Percentiles rank a stretch among this genome's conserved stretches.
Conservation (phyloP, 441 rosid species). For the Populus hybrid region DNA sequence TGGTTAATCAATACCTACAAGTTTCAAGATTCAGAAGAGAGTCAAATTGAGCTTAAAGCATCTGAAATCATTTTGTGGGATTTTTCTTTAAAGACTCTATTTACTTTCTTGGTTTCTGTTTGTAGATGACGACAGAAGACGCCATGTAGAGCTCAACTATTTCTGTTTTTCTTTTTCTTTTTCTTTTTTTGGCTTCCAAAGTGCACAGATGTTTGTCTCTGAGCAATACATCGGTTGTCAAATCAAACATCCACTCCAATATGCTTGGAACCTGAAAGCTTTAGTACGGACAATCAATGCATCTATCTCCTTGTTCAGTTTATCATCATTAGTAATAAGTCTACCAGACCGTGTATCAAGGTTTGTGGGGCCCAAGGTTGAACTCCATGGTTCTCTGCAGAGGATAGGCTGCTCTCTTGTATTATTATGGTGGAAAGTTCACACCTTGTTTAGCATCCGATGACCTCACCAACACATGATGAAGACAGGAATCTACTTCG, state of each 20-base stretch:
- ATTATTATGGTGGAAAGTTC: not conserved
- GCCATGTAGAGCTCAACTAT: conserved; percentile 50
- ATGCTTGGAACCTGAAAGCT: too few species aligned
- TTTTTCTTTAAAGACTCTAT: not conserved
- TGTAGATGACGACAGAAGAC: conserved; percentile 50
- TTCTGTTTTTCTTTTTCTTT: conserved; percentile 20
- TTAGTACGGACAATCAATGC: too few species aligned
- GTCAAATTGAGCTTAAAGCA: not conserved
- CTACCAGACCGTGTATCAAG: not conserved
- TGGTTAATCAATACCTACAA: not conserved
- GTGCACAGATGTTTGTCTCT: too few species aligned
- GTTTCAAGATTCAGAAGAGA: too few species aligned
- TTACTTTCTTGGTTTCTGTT: conserved; percentile 33
- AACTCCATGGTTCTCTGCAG: not conserved
- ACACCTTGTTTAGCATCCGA: not conserved
- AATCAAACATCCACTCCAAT: too few species aligned
- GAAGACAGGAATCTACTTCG: not conserved
- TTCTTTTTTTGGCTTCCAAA: not conserved
- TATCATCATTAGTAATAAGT: too few species aligned
- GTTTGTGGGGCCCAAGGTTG: not conserved
- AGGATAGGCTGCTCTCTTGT: not conserved
- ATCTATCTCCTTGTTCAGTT: too few species aligned
- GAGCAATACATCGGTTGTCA: too few species aligned
- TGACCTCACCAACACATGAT: not conserved
- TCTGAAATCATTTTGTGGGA: not conserved